Base-by-base conservation (phyloP, 169 alveolate genomes). In the Theileria orientalis region DNA sequence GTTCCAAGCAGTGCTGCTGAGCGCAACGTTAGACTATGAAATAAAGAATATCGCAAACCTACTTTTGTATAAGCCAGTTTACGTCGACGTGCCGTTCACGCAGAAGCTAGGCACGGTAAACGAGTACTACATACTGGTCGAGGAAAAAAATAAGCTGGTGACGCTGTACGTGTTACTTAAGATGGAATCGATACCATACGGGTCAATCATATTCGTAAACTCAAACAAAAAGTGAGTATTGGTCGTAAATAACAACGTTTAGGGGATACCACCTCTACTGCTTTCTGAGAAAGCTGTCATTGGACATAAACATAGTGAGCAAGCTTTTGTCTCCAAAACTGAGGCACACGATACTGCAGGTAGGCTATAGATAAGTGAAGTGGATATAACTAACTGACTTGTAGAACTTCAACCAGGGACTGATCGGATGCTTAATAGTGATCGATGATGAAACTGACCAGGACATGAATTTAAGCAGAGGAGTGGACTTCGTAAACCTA, bases 401-500 rank as follows among this genome's bases (percentile, higher is more conserved):
- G 7, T 13, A 69, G 61, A 57, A 63, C 44, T 80, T 80, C 46
- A 80, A 80, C 72, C 76, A 74, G 61, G 84, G 88, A 25, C 42
- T 46, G 6, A 56, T 80, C 30, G 69, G 66, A 27, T 49, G 67
- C 2, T 76, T 80, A 29, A 80, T 80, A 1, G 52, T 72, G 0
- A 73, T 71, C 6, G 84, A 70, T 30, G 79, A 71, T 29, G 41
- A 64, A 23, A 30, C 29, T 25, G 76, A 61, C 30, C 66, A 69
- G 5, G 84, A 69, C 46, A 68, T 96, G 69, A 83, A 93, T 61
- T 76, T 94, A 85, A 91, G 96, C 16, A 90, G 99, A 63, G 99
- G 99, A 27, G 76, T 98, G 61, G 99, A 98, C 86, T 97, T 98
- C 52, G 96, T 97, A 73, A 98, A 95, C 60, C 94, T 96, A 59